phyloP scores from a whole-genome alignment of 257 asterid species.

The Pogostemon cablin region DNA sequence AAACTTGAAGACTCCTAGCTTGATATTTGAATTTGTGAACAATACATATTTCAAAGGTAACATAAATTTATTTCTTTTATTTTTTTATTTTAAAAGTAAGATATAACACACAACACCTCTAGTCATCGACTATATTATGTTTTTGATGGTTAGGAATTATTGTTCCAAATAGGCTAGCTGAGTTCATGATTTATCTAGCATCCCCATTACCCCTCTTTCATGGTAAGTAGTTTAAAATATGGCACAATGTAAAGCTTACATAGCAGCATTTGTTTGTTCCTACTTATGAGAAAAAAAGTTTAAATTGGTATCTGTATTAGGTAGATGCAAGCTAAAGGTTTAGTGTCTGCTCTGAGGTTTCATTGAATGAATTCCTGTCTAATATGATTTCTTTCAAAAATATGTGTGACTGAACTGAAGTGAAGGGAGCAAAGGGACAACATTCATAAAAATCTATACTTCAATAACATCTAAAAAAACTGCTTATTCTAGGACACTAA shows the following conservation, averaged over 20 bases:
- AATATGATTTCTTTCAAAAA: not conserved
- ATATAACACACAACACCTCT: not conserved
- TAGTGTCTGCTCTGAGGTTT: not conserved
- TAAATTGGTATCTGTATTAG: too few relatives aligned
- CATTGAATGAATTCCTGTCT: not conserved
- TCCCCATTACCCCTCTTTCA: not conserved
- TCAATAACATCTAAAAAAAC: too few relatives aligned
- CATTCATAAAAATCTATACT: not conserved
- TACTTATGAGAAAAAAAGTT: not conserved
- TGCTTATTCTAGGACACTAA: too few relatives aligned
- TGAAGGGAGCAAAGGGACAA: not conserved
- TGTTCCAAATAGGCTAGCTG: not conserved
- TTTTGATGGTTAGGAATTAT: not conserved
- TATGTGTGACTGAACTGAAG: not conserved
- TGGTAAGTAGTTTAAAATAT: not conserved
- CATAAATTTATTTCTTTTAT: not conserved
- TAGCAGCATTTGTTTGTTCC: not conserved
- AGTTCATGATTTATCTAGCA: not conserved
- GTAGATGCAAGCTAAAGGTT: not conserved
- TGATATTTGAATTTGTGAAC: constrained; percentile 76
- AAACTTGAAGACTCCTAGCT: constrained; percentile 78
- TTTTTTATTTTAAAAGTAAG: not conserved
- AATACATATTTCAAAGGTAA: constrained; percentile 73
- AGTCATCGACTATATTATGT: not conserved
- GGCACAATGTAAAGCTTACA: not conserved